Evolutionary conservation across 441 rosid species (phyloP), one percentile per base, ranked within the genome.

Genomic region (Aleurites moluccanus): DNA sequence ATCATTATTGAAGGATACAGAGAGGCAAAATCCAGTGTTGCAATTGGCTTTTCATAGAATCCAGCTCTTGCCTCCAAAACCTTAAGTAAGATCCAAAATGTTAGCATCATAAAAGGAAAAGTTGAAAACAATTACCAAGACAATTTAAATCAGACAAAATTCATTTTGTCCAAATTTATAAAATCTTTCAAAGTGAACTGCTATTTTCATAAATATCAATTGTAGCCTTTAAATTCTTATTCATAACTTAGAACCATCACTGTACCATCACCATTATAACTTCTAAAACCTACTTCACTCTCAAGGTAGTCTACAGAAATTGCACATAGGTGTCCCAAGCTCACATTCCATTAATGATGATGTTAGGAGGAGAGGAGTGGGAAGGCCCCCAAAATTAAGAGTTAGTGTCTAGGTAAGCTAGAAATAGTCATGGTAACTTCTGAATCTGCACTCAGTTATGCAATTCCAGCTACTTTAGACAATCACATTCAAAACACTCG

Each of bases 1-100:
- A 93, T 96, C 99, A 96, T 96, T 79, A 96, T 93, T 49, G 98
- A 96, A 53, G 99, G 99, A 86, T 96, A 96, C 70, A 96, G 66
- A 77, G 99, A 96, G 70, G 99, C 98, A 83, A 93, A 96, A 90
- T 96, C 99, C 76, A 96, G 79, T 68, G 98, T 96, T 56, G 98
- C 98, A 83, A 92, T 92, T 64, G 98, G 98, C 83, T 91, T 91
- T 77, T 96, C 97, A 78, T 93, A 96, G 85, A 90, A 96, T 75
- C 98, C 98, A 57, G 96, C 90, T 76, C 70, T 91, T 59, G 99
- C 93, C 84, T 92, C 98, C 91, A 96, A 85, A 69, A 96, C 97
- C 97, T 96, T 82, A 73, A 27, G 42, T 44, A 79, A 49, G 74
- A 73, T 77, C 38, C 59, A 73, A 69, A 72, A 44, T 47, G 66